These are phyloP conservation scores for Camellia lanceoleosa DNA, from an alignment of 148 eudicot species.

Conservation along the genomic window DNA sequence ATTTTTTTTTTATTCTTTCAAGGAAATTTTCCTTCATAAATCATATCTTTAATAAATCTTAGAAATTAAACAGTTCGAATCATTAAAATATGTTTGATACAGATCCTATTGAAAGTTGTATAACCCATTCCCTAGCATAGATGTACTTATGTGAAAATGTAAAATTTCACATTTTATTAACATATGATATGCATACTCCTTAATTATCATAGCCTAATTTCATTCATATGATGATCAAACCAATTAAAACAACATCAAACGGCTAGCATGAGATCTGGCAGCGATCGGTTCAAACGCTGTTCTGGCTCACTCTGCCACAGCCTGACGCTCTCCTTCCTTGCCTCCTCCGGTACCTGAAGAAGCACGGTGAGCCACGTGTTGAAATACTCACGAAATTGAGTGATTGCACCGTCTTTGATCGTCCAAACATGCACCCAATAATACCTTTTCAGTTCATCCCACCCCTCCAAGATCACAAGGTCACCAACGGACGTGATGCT, in stretches of 20 bases:
- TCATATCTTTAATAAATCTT: too few species aligned
- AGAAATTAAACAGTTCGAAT: too few species aligned
- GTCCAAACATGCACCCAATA: conserved; percentile 16
- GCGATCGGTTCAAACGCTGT: not conserved
- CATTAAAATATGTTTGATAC: too few species aligned
- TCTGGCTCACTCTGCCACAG: conserved; percentile 7
- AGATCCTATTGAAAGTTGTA: too few species aligned
- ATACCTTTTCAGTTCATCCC: not conserved
- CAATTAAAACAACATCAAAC: not conserved
- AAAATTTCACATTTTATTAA: too few species aligned
- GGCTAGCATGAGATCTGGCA: conserved; percentile 5
- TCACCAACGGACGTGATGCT: conserved; percentile 5
- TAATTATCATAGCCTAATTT: too few species aligned
- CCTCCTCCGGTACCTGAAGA: not conserved
- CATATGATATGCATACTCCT: too few species aligned
- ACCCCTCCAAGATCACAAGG: not conserved
- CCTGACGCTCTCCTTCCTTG: not conserved
- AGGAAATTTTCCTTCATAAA: too few species aligned
- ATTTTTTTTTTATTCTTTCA: too few species aligned
- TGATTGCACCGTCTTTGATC: not conserved
- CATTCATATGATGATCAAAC: too few species aligned
- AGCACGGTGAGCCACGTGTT: conserved; percentile 6
- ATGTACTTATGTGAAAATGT: not conserved
- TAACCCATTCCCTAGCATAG: too few species aligned
- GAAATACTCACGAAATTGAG: not conserved